Evolutionary conservation across 139 green algal genomes (phyloP), one percentile per base, ranked within the genome.

Genomic region (Auxenochlorella pyrenoidosa): DNA sequence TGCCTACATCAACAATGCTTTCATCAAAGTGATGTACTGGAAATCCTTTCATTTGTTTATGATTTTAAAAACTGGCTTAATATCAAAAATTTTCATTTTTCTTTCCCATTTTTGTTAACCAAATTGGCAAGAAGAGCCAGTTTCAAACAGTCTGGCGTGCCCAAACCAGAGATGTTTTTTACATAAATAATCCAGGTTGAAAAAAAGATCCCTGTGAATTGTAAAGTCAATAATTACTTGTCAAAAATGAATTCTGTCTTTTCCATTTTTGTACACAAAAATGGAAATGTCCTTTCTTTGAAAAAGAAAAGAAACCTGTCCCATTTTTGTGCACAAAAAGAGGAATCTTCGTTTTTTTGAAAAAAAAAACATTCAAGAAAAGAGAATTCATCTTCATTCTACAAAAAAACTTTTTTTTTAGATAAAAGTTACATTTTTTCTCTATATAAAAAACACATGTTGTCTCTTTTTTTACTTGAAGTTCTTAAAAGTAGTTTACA

Each of bases 121-220:
- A 84, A 75, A 84, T 73, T 58, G 19, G 26, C 47, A 73, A 75
- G 44, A 85, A 63, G 22, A 77, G 22, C 36, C 30, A 44, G 15
- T 68, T 82, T 82, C 32, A 68, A 40, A 66, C 32, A 41, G 59
- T 83, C 79, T 75, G n/a, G 68, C 68, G 68, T 75, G 87, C 88
- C 82, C 86, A 88, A 87, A 89, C 82, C 73, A 85, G 77, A 88
- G 72, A 75, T 88, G 82, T 87, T 81, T 90, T 87, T 90, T 76
- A 81, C 75, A 94, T 93, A 75, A 94, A 94, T 59, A 93, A 79
- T 89, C 93, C 90, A 84, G 91, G 79, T 85, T 93, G 92, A 94
- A 93, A 59, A 83, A 73, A 76, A 86, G 43, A 86, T 51, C 60
- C 76, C n/a, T 41, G 65, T 85, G 58, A 85, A 63, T 54, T 82